Evolutionary conservation across 2,329 filamentous ascomycete genomes (phyloP), one percentile per base, ranked within the genome.

Genomic region (Amesomyces nigricolor): DNA sequence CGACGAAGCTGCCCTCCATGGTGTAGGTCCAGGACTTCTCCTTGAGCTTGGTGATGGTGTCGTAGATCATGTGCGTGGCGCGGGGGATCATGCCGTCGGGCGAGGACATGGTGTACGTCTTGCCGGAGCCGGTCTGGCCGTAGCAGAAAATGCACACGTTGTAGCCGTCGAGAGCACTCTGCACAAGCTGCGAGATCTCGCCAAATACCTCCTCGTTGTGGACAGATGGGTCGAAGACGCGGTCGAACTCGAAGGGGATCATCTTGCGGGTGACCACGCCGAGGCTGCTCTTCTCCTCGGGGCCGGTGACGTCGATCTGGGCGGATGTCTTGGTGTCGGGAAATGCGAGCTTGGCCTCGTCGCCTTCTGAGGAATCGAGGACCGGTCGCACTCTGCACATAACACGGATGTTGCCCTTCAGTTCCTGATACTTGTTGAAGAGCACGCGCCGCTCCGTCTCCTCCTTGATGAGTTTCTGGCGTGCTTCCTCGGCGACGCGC

Each of bases 111-210:
- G 94, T 97, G 68, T 87, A 89, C 0, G 94, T 99, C 77, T 99
- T 99, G 58, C 94, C 94, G 16, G 91, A 94, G 3, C 94, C 94
- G 0, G 94, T 99, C 71, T 99, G 94, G 43, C 94, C 94, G 67
- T 99, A 99, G 68, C 91, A 96, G 73, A 99, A 96, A 60, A 99
- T 97, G 72, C 92, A 97, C 50, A 99, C 94, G 64, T 97, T 99
- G 75, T 96, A 99, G 1, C 94, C 94, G 66, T 99, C 94, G 39
- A 99, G 78, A 0, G 95, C 94, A 63, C 89, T 95, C 72, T 99
- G 94, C 1, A 99, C 91, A 35, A 99, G 81, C 68, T 99, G 94
- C 54, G 90, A 95, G 67, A 97, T 97, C 68, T 99, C 94, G 53
- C 89, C 89, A 68, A 99, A 99, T 1, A 99, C 86, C 62, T 95